A percentile compares a stretch with the other conserved stretches of the same genome.
Evolutionary conservation across 441 rosid genomes (phyloP).

Genomic region (Aquilaria agallochum): DNA sequence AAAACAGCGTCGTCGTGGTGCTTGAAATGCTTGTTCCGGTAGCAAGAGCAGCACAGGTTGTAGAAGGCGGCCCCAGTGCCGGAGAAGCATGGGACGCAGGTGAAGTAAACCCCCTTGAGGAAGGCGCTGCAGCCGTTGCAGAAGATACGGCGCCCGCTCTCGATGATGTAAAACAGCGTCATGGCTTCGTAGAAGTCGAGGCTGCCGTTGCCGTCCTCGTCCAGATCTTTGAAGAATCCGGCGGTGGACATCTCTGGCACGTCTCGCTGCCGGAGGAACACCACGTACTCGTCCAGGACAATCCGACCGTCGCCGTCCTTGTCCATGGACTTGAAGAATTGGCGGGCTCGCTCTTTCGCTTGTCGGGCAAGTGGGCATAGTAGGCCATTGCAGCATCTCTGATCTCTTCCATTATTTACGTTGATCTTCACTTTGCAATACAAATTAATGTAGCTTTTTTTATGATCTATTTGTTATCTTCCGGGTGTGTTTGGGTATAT

Average conservation of each 20-base stretch:
- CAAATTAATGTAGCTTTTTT: too few relatives aligned
- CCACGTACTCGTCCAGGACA: not conserved
- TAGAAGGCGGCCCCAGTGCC: not conserved
- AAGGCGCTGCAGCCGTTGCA: not conserved
- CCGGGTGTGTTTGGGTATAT: too few relatives aligned
- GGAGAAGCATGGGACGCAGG: not conserved
- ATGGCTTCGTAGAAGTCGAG: not conserved
- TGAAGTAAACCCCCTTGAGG: constrained; percentile 7
- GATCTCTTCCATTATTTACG: not conserved
- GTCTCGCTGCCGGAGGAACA: not conserved
- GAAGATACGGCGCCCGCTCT: not conserved
- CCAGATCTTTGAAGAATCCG: not conserved
- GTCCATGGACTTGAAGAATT: not conserved
- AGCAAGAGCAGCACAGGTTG: not conserved
- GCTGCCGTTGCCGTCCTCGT: not conserved
- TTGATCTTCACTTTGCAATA: too few relatives aligned
- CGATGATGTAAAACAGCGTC: not conserved
- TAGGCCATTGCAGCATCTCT: not conserved
- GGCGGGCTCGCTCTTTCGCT: not conserved
- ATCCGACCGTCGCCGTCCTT: not conserved
- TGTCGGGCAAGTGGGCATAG: not conserved
- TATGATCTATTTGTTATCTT: too few relatives aligned
- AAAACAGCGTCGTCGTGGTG: not conserved
- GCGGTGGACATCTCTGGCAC: not conserved
- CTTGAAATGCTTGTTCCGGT: not conserved